These are phyloP conservation scores for Fusarium sp. DNA, from an alignment of 2,329 filamentous ascomycete species.

Conservation along the genomic window DNA sequence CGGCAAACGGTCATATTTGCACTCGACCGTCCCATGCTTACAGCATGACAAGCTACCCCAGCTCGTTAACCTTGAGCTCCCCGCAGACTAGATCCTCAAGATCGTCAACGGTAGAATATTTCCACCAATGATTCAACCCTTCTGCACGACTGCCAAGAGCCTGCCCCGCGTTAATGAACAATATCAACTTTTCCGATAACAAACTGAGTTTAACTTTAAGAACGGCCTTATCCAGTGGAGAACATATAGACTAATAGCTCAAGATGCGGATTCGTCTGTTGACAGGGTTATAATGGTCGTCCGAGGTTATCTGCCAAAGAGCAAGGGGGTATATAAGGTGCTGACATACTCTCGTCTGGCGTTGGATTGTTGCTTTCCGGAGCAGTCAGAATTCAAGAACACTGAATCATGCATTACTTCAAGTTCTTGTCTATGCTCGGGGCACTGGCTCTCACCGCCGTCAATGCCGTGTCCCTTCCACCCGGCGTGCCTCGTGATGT, in stretches of 20 bases:
- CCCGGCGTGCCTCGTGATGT: constrained; percentile 18
- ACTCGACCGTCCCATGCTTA: neutral
- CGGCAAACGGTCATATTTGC: neutral
- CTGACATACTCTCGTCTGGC: too few species aligned
- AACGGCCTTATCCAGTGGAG: neutral
- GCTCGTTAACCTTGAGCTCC: neutral
- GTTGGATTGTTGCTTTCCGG: too few species aligned
- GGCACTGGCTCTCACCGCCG: neutral
- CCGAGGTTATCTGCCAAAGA: neutral
- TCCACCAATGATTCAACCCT: neutral
- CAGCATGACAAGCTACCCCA: neutral
- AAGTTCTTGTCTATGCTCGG: neutral
- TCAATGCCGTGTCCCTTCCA: constrained; percentile 16
- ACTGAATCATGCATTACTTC: neutral
- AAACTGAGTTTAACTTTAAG: neutral
- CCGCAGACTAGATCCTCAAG: neutral
- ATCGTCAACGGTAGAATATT: neutral
- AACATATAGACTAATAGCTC: neutral
- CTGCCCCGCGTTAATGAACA: neutral
- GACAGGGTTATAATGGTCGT: neutral
- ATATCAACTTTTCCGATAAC: neutral
- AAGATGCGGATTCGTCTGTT: neutral
- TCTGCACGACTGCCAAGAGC: neutral
- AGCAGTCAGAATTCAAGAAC: neutral
- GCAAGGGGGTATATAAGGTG: neutral